Conservation (phyloP, 2,329 filamentous ascomycete species). For the Apiospora saccharicola region DNA sequence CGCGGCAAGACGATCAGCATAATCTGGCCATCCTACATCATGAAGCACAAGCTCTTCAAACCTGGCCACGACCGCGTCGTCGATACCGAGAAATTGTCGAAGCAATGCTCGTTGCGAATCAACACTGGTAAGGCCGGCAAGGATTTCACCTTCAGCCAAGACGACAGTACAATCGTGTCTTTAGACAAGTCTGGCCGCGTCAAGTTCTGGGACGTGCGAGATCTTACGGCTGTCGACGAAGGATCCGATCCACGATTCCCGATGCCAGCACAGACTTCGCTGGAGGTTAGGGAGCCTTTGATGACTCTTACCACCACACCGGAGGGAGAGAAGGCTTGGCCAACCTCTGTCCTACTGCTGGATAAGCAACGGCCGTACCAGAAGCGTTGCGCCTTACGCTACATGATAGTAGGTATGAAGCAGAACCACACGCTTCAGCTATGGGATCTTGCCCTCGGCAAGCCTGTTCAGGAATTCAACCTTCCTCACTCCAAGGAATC, state of each 20-base stretch:
- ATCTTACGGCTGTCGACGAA: slow-evolving; percentile 67
- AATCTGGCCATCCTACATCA: slow-evolving; percentile 72
- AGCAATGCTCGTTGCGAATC: slow-evolving; percentile 89
- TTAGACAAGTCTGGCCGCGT: slow-evolving; percentile 96
- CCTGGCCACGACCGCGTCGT: slow-evolving; percentile 72
- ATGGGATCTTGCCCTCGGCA: slow-evolving; percentile 95
- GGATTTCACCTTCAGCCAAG: slow-evolving; percentile 97
- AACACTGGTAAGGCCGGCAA: slow-evolving; percentile 98
- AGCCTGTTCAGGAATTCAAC: slow-evolving; percentile 96
- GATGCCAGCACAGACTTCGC: slow-evolving; percentile 61
- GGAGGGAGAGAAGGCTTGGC: slow-evolving; percentile 92
- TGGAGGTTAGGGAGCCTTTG: slow-evolving; percentile 86
- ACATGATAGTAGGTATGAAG: slow-evolving; percentile 97
- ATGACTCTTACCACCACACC: slow-evolving; percentile 87
- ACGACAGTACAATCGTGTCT: slow-evolving; percentile 92
- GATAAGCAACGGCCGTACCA: slow-evolving; percentile 95
- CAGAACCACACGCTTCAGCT: slow-evolving; percentile 98
- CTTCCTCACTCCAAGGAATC: slow-evolving; percentile 95
- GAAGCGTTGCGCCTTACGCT: slow-evolving; percentile 88
- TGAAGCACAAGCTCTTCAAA: slow-evolving; percentile 70
- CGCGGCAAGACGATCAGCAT: slow-evolving; percentile 96
- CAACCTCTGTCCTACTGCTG: slow-evolving; percentile 93
- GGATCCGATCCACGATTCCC: slow-evolving; percentile 58
- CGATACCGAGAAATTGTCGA: slow-evolving; percentile 86
- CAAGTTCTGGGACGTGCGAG: slow-evolving; percentile 97